These are phyloP conservation scores for Spizellomyces punctatus DNA, from an alignment of 192 early-diverging fungal genomes.

Conservation along the genomic window DNA sequence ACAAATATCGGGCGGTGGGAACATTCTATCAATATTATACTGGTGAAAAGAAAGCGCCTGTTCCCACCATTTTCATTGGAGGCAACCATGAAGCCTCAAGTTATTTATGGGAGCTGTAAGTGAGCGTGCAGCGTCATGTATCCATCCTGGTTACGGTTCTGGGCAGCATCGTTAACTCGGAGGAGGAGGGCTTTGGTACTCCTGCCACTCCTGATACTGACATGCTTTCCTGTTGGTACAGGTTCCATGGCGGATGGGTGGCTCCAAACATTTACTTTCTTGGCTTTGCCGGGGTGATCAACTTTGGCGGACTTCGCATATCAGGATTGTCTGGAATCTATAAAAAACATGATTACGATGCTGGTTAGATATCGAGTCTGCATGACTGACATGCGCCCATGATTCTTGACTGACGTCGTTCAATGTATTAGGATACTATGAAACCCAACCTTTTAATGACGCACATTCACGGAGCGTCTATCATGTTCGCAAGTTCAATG, in stretches of 20 bases:
- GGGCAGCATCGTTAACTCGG: too few relatives aligned
- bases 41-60: slow-evolving; percentile 74
- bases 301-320: slow-evolving; percentile 88
- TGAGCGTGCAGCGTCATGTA: background rate
- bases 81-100: slow-evolving; percentile 98
- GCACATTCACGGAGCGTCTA: slow-evolving; percentile 73
- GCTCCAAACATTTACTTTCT: slow-evolving; percentile 91
- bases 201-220: background rate
- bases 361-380: slow-evolving; percentile 20
- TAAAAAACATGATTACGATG: slow-evolving; percentile 52
- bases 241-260: slow-evolving; percentile 94
- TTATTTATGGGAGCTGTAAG: slow-evolving; percentile 92
- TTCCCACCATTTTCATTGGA: slow-evolving; percentile 94
- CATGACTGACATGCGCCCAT: background rate
- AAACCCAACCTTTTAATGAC: slow-evolving; percentile 74
- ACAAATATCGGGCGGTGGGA: slow-evolving; percentile 82
- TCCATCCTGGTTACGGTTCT: too few relatives aligned
- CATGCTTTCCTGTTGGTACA: slow-evolving; percentile 21
- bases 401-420: background rate
- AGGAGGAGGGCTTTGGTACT: background rate
- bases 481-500: slow-evolving; percentile 85
- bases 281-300: slow-evolving; percentile 83
- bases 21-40: slow-evolving; percentile 94
- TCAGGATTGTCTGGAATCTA: slow-evolving; percentile 94
- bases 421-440: slow-evolving; percentile 63